Evolutionary conservation across 163 green algal species (phyloP), one percentile per base, ranked within the genome.

Genomic region (Chlorella variabilis): DNA sequence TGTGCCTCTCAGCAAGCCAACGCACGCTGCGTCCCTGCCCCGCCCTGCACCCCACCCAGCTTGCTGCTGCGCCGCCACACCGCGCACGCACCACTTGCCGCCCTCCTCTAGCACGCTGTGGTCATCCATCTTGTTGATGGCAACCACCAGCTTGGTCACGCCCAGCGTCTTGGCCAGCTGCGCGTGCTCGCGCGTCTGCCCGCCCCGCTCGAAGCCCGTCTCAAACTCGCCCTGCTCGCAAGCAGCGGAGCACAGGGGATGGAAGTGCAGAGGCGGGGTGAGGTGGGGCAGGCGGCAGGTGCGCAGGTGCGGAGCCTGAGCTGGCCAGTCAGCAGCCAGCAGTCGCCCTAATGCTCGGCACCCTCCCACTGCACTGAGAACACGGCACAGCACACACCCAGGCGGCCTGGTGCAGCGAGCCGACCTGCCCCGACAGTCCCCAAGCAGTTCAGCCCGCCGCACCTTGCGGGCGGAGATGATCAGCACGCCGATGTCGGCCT

Each of bases 71-170:
- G 45, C 45, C 15, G 11, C 45, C 45, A 54, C 45, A 54, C 15
- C 45, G 15, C 45, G 11, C 45, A 54, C 45, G 62, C 69, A 84
- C 83, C 83, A 87, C 67, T 78, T 61, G 61, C 18, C 34, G 49
- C 48, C 54, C 20, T 29, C 33, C 78, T 83, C 77, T 0, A 84
- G 69, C n/a, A 98, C 90, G 27, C 90, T 96, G 34, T 92, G 87
- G 81, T 98, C 96, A 87, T 99, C 97, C 93, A 99, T 98, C 90
- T 99, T 99, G 93, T 99, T 99, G 75, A 99, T 90, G 38, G 96
- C 93, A 15, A 99, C 91, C 29, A 99, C 93, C n/a, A 99, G 93
- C 87, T 98, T 98, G 49, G 91, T 89, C 21, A 99, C 96, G 38
- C 71, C 97, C 51, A 99, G 92, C 36, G 97, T 99, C 88, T 99